A percentile compares a stretch with the other conserved stretches of the same genome.
Evolutionary conservation across 2,329 filamentous ascomycete species (phyloP).

Genomic region (Colletotrichum noveboracense): DNA sequence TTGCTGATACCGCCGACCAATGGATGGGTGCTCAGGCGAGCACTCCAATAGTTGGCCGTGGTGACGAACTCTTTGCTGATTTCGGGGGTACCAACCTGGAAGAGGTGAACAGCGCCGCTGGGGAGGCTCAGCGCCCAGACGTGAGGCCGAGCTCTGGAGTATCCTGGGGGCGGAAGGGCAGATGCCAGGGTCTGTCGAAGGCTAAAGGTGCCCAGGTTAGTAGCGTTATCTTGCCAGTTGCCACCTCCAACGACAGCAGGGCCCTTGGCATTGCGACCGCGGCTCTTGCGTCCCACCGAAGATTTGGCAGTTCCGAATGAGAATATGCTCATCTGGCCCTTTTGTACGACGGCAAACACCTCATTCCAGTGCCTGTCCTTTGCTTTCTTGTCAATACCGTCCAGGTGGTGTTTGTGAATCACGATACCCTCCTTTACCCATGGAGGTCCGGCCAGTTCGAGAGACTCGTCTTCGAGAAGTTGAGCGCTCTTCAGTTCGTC

Average conservation of each 20-base stretch:
- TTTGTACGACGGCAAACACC: slow-evolving; percentile 94
- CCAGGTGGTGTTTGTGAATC: slow-evolving; percentile 95
- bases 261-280: slow-evolving; percentile 55
- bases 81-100: slow-evolving; percentile 94
- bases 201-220: slow-evolving; percentile 84
- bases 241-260: slow-evolving; percentile 84
- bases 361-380: slow-evolving; percentile 96
- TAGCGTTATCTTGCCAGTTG: slow-evolving; percentile 98
- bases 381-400: slow-evolving; percentile 87
- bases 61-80: slow-evolving; percentile 94
- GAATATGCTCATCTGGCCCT: slow-evolving; percentile 92
- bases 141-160: slow-evolving; percentile 87
- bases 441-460: slow-evolving; percentile 91
- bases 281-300: slow-evolving; percentile 70
- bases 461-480: slow-evolving; percentile 87
- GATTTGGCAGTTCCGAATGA: slow-evolving; percentile 88
- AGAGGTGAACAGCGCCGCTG: slow-evolving; percentile 94
- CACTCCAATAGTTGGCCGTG: slow-evolving; percentile 97
- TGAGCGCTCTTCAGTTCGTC: slow-evolving; percentile 65
- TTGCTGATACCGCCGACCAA: slow-evolving; percentile 93
- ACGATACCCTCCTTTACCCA: slow-evolving; percentile 98
- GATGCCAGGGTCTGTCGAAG: slow-evolving; percentile 93
- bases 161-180: slow-evolving; percentile 86
- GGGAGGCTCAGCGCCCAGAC: slow-evolving; percentile 95
- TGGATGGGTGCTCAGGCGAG: slow-evolving; percentile 90